Evolutionary conservation across 2,329 filamentous ascomycete genomes (phyloP), one percentile per base, ranked within the genome.

Genomic region (Beauveria sp.): DNA sequence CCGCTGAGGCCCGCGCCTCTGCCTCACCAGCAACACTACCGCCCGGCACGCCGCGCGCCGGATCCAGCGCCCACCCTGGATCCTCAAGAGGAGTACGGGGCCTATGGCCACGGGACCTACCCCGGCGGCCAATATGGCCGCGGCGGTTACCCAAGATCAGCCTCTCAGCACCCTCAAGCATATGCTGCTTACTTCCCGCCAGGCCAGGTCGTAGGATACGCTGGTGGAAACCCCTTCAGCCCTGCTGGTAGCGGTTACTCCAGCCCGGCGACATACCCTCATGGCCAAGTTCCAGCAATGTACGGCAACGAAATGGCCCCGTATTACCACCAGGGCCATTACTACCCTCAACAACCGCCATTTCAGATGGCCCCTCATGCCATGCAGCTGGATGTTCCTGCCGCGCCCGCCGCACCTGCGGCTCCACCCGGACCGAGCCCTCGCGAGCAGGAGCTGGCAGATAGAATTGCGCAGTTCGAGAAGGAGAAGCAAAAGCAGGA

Each of bases 31-130:
- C 77, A 70, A 65, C 76, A 69, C 69, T 75, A 73, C 66, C 78
- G 77, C 72, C 62, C 74, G 63, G 73, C 73, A 67, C 69, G 68
- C 50, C 67, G 65, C 59, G 66, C 66, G 67, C 81, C 82, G 66
- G 77, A 77, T 65, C 78, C 80, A 65, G 78, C 84, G 60, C 83
- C 84, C 77, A 89, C 81, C 71, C 79, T 83, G 77, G 87, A 89
- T 71, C 82, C 82, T 42, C 79, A 79, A 22, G 85, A 90, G 26
- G 85, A 89, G n/a, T 87, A 81, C 70, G 73, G 76, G 64, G 72
- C 68, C 67, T 77, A 74, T 78, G 80, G 76, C 74, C 72, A 69
- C 30, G 18, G n/a, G 42, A 10, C 18, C 20, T 70, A 69, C 54
- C 64, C 63, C 61, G 65, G 62, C 45, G 54, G 58, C 55, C 55